Evolutionary conservation across 371 early-diverging fungal species (phyloP), one percentile per base, ranked within the genome.

Genomic region (Mortierella sp.): DNA sequence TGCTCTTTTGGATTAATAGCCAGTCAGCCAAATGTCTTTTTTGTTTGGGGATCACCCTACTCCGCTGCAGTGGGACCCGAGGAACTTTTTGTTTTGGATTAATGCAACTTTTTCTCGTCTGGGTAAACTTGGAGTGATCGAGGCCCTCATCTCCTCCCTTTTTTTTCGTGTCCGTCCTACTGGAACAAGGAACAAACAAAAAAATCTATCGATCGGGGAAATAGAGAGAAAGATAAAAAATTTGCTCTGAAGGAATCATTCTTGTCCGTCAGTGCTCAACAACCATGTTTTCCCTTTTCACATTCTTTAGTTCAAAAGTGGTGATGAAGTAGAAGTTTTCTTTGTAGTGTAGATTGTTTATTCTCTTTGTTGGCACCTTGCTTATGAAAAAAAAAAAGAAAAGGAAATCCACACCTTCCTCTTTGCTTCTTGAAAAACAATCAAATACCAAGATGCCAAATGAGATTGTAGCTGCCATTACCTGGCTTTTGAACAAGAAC

Each of bases 1-100:
- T 35, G 63, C 63, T 63, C 63, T 63, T 63, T 63, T 63, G 63
- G 63, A 63, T 18, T 35, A 35, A 35, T 35, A 63, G 18, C 35
- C 51, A 18, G 35, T 7, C 63, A 63, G 27, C 58, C 27, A 7
- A 21, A 55, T 24, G 2, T 60, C 1, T 18, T 32, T 18, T 32
- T 21, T 35, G 35, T 2, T 63, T 18, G 35, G 63, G 63, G 21
- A 18, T 18, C 63, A 63, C 35, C 18, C 63, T 63, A 63, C 63
- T 63, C 63, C 63, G 63, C 63, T 63, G 35, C 7, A 27, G 58
- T 3, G 27, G 16, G 21, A 1, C 18, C 63, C 63, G 63, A 63
- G 63, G 63, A 18, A 35, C 63, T 35, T 63, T n/a, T 58, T 58
- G 35, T 63, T 63, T 63, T 35, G 35, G 18, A 63, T 14, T 60